Percentiles rank a stretch among this genome's conserved stretches.
phyloP scores from a whole-genome alignment of 2,329 filamentous ascomycete species.

The Cadophora sp. region DNA sequence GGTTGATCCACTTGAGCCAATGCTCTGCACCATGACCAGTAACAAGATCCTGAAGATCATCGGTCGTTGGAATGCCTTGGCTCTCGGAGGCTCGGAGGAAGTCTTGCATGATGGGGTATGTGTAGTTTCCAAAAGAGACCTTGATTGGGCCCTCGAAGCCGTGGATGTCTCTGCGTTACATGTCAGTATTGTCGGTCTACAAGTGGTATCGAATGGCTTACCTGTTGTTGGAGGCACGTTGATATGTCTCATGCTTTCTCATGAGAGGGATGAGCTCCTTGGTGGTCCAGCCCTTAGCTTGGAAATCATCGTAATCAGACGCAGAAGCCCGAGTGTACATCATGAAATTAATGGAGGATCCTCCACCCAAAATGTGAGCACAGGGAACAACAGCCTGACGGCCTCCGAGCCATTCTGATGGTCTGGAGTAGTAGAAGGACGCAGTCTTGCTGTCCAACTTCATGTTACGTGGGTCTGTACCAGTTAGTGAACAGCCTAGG shows the following conservation, averaged over 20 bases:
- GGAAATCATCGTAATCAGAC: conserved; percentile 59
- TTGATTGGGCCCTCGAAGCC: conserved; percentile 76
- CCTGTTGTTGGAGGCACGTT: conserved; percentile 60
- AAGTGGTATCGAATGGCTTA: conserved; percentile 38
- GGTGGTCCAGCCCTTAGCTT: conserved; percentile 58
- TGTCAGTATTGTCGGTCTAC: conserved; percentile 17
- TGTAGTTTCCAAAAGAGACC: conserved; percentile 67
- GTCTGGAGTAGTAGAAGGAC: conserved; percentile 75
- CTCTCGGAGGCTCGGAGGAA: conserved; percentile 76
- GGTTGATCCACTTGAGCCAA: conserved; percentile 88
- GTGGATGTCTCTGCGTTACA: conserved; percentile 62
- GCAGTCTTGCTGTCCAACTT: conserved; percentile 56
- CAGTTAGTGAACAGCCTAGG: conserved; percentile 19
- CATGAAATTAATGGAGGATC: conserved; percentile 66
- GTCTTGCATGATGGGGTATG: conserved; percentile 83
- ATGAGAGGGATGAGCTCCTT: conserved; percentile 60
- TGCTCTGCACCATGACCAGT: conserved; percentile 77
- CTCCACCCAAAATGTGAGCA: conserved; percentile 65
- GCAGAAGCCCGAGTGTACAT: conserved; percentile 55
- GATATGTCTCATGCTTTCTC: conserved; percentile 65
- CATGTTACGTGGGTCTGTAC: conserved; percentile 42
- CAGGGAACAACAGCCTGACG: conserved; percentile 54
- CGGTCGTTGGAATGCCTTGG: conserved; percentile 76
- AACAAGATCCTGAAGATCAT: conserved; percentile 76
- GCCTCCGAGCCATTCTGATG: conserved; percentile 63